Conservation (phyloP, 192 early-diverging fungal genomes). For the Diversispora epigaea region DNA sequence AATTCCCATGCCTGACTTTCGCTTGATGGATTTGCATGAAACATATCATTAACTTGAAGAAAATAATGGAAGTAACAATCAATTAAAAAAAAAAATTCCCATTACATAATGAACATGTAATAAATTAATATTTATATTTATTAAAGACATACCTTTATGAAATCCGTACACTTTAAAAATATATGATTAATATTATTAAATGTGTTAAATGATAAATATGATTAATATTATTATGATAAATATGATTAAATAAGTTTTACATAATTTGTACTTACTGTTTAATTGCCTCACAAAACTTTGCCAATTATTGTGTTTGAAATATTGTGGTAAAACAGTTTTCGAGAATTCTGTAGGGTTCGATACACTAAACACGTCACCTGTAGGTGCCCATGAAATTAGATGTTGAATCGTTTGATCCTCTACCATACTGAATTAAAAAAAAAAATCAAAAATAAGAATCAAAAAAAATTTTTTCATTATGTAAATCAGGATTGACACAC, state of each 20-base stretch:
- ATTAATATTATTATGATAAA: neutral
- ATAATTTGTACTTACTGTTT: constrained; percentile 59
- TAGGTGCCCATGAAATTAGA: constrained; percentile 74
- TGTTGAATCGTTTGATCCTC: constrained; percentile 65
- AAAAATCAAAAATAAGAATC: too few relatives aligned
- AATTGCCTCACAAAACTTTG: constrained; percentile 87
- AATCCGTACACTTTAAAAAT: constrained; percentile 67
- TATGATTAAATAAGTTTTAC: neutral
- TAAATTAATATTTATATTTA: constrained; percentile 22
- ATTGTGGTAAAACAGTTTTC: constrained; percentile 72
- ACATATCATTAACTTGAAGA: constrained; percentile 45
- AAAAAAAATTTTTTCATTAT: neutral
- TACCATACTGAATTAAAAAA: constrained; percentile 57
- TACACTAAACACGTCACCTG: constrained; percentile 85
- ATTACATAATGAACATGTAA: constrained; percentile 26
- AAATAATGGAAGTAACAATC: too few relatives aligned
- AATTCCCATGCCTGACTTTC: constrained; percentile 86
- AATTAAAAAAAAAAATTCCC: constrained; percentile 4
- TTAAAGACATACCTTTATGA: constrained; percentile 61
- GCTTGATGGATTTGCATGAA: constrained; percentile 54
- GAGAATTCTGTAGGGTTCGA: constrained; percentile 83
- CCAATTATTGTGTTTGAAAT: constrained; percentile 93
- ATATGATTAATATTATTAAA: neutral
- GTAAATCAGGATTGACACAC: neutral
- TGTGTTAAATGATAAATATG: too few relatives aligned